phyloP scores from a whole-genome alignment of 2,329 filamentous ascomycete species.

The Diaporthe amygdali region DNA sequence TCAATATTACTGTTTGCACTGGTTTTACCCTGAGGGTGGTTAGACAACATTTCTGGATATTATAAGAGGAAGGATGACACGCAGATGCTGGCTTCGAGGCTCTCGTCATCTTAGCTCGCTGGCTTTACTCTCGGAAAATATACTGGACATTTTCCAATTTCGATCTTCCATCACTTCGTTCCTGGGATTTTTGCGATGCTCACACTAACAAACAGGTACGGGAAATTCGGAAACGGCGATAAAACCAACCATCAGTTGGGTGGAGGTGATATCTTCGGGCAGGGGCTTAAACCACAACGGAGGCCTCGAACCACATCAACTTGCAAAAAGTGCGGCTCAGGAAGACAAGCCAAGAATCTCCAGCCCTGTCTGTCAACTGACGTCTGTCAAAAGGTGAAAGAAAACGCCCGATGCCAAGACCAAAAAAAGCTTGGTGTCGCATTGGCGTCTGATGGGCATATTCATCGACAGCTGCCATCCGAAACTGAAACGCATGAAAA shows the following conservation, averaged over 20 bases:
- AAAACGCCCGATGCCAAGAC: neutral
- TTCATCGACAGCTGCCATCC: constrained; percentile 20
- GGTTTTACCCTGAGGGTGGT: neutral
- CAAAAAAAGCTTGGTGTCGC: neutral
- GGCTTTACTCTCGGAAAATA: neutral
- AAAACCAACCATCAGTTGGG: neutral
- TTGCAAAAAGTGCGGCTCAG: neutral
- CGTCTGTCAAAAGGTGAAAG: neutral
- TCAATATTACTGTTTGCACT: neutral
- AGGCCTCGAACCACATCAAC: neutral
- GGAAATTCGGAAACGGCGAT: neutral
- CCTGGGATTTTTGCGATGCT: too few relatives aligned
- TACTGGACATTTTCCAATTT: constrained; percentile 10
- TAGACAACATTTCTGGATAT: neutral
- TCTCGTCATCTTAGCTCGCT: neutral
- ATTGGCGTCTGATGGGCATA: constrained; percentile 22
- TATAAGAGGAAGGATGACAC: neutral
- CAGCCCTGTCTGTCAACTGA: neutral
- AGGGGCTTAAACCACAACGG: neutral
- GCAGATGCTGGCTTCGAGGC: neutral
- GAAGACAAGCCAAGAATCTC: neutral
- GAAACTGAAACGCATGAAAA: constrained; percentile 19
- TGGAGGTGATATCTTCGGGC: neutral
- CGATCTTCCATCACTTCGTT: too few relatives aligned
- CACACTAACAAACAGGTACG: too few relatives aligned